Conservation (phyloP, 805 yeast species). For the Candida tallmaniae region DNA sequence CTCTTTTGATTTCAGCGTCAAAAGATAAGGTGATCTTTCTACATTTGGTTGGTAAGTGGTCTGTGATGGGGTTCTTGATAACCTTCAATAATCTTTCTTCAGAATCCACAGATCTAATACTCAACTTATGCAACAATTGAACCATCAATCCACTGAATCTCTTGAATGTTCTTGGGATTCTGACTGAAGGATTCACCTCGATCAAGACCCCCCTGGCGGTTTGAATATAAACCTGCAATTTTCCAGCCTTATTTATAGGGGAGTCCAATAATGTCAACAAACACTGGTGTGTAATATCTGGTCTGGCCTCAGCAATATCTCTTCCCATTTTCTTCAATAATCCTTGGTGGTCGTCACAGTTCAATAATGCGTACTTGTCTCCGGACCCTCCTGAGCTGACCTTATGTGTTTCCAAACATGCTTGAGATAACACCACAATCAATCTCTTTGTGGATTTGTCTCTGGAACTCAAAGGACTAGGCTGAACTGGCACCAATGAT, state of each 20-base stretch:
- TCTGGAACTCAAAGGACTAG: constrained; percentile 71
- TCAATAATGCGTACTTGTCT: constrained; percentile 87
- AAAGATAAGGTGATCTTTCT: constrained; percentile 88
- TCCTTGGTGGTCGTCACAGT: constrained; percentile 99
- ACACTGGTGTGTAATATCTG: constrained; percentile 99
- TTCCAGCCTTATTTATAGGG: constrained; percentile 98
- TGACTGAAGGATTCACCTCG: constrained; percentile 93
- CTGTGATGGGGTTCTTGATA: constrained; percentile 95
- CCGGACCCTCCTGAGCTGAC: constrained; percentile 70
- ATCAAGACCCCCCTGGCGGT: constrained; percentile 92
- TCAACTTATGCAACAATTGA: constrained; percentile 85
- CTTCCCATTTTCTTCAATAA: constrained; percentile 91
- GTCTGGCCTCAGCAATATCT: constrained; percentile 96
- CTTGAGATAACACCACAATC: constrained; percentile 92
- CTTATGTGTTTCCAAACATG: constrained; percentile 92
- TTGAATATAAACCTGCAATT: constrained; percentile 91
- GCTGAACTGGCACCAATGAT: constrained; percentile 82
- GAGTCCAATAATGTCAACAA: constrained; percentile 88
- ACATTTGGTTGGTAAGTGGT: constrained; percentile 94
- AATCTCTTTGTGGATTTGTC: constrained; percentile 85
- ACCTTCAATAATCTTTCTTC: constrained; percentile 92
- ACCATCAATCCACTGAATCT: constrained; percentile 98
- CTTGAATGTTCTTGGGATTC: constrained; percentile 97
- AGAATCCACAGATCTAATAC: constrained; percentile 90
- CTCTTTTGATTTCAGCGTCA: constrained; percentile 84